A percentile compares a stretch with the other conserved stretches of the same genome.
These are phyloP conservation scores for Xylaria multiplex DNA, from an alignment of 2,329 filamentous ascomycete species.

Conservation along the genomic window DNA sequence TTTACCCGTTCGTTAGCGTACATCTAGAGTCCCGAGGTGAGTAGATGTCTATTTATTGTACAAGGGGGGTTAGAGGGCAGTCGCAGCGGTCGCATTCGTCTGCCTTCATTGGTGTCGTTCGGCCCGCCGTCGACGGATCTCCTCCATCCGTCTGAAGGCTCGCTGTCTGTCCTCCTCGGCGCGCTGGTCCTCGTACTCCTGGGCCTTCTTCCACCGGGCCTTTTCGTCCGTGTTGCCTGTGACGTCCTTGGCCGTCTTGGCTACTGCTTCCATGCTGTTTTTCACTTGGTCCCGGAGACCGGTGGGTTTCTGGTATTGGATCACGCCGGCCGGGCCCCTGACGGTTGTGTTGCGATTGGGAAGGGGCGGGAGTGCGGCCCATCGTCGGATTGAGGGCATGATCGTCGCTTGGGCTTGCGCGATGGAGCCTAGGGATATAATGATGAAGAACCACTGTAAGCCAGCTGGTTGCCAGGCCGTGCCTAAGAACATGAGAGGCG, in stretches of 20 bases:
- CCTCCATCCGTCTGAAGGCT: slow-evolving; percentile 46
- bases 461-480: slow-evolving; percentile 60
- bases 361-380: slow-evolving; percentile 53
- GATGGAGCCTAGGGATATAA: slow-evolving; percentile 48
- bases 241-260: slow-evolving; percentile 20
- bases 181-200: slow-evolving; percentile 46
- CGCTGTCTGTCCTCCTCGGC: slow-evolving; percentile 53
- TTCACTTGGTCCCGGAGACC: slow-evolving; percentile 43
- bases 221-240: slow-evolving; percentile 38
- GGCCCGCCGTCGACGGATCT: slow-evolving; percentile 36
- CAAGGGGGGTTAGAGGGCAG: neutral
- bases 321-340: neutral
- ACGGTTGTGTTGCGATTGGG: slow-evolving; percentile 26
- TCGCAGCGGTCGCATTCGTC: too few relatives aligned
- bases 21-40: neutral
- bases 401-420: slow-evolving; percentile 53
- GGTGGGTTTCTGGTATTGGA: slow-evolving; percentile 31
- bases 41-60: neutral
- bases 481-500: slow-evolving; percentile 55
- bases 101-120: slow-evolving; percentile 17
- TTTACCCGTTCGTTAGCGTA: slow-evolving; percentile 8
- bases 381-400: slow-evolving; percentile 54
- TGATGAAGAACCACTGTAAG: slow-evolving; percentile 61
- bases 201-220: slow-evolving; percentile 41
- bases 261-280: slow-evolving; percentile 45